Base-by-base conservation (phyloP, 148 eudicot species). In the Vaccinium corymbosum region DNA sequence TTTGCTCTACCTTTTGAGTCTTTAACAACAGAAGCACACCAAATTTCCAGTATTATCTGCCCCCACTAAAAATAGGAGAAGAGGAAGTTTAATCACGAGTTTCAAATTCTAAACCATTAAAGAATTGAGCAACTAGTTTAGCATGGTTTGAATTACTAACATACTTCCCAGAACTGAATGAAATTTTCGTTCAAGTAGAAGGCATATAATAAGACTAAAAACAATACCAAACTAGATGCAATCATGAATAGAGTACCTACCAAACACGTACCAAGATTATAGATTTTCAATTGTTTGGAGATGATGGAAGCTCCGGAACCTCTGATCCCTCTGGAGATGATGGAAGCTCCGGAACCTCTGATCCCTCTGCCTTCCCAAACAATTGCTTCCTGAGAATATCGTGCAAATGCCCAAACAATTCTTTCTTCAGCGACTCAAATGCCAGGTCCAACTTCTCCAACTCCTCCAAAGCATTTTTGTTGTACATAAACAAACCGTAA, bases 391-490 rank as follows among this genome's bases (percentile, higher is more conserved):
- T 91, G 84, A 94, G 83, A 78, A 89, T 86, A 11, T 89, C 92
- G 83, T 94, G 98, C 84, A 95, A 87, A 87, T 90, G 90, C 71
- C 97, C 98, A 90, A 94, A 94, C 86, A 95, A 83, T 89, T 95
- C 95, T 80, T 89, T 90, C 88, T 94, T 95, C 83, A 95, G 89
- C 25, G 86, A 78, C 89, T 93, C 98, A 80, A 94, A 95, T 15
- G 98, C 98, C 77, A 92, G 84, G 78, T 91, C 97, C 86, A 95
- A 70, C 90, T 92, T 83, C 84, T 90, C 89, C 85, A 94, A 76
- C 83, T 94, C 92, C 88, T 95, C 97, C 94, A 93, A 91, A 0
- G 97, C 94, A 86, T 95, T 94, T 89, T 90, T 89, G 83, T 95
- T 95, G 38, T 95, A 95, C 92, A 91, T 84, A 88, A 95, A 95